Evolutionary conservation across 2,329 filamentous ascomycete species (phyloP).

Genomic region (Rhytidhysteron rufulum): DNA sequence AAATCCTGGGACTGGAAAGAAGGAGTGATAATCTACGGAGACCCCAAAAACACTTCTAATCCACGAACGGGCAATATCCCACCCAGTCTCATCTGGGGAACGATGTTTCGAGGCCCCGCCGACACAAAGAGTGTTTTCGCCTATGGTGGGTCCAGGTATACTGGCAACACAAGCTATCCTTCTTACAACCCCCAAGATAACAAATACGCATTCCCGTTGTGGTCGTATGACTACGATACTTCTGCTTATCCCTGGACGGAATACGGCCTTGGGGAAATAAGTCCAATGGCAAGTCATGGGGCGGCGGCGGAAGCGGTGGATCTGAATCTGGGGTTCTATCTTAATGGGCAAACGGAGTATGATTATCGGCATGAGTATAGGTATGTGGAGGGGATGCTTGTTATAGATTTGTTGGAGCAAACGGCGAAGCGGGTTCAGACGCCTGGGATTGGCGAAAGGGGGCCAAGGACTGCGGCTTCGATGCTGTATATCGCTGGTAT

Average conservation of each 20-base stretch:
- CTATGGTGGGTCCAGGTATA: conserved; percentile 19
- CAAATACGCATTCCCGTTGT: conserved; percentile 16
- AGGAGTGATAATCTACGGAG: conserved; percentile 10
- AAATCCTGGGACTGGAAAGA: conserved; percentile 21
- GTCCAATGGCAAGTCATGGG: conserved; percentile 32
- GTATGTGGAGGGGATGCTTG: conserved; percentile 34
- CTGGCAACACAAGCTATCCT: conserved; percentile 15
- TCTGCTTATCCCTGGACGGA: conserved; percentile 13
- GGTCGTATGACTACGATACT: conserved; percentile 12
- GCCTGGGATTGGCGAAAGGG: conserved; percentile 19
- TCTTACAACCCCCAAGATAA: conserved; percentile 11
- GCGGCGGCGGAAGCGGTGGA: conserved; percentile 35
- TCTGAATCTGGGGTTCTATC: conserved; percentile 35
- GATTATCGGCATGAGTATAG: conserved; percentile 23
- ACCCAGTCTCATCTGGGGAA: conserved; percentile 17
- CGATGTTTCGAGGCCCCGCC: conserved; percentile 19
- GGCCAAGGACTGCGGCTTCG: conserved; percentile 33
- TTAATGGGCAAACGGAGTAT: conserved; percentile 38
- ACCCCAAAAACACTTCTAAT: conserved; percentile 16
- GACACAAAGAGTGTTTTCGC: conserved; percentile 11
- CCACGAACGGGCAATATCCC: conserved; percentile 15
- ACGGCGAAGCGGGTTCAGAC: conserved; percentile 39
- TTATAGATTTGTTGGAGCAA: conserved; percentile 34
- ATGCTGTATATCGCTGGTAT: conserved; percentile 36
- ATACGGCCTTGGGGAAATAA: conserved; percentile 11